Base-by-base conservation (phyloP, 2,329 filamentous ascomycete genomes). In the Colletotrichum tamarilloi region DNA sequence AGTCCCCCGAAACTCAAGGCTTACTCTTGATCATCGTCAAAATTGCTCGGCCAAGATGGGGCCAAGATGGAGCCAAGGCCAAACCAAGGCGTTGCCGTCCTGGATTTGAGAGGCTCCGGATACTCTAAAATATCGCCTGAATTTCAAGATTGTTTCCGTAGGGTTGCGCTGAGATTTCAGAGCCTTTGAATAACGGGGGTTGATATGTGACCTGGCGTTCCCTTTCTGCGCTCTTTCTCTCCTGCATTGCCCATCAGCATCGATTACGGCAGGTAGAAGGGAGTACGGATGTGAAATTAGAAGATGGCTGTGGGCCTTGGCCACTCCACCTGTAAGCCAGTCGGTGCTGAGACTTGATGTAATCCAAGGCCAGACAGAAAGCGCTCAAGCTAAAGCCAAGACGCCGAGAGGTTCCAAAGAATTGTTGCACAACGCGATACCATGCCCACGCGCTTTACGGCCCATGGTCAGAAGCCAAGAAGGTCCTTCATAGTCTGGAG, bases 321-420 rank as follows among this genome's bases (percentile, higher is more conserved):
- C 67, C 67, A 49, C 49, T n/a, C 24, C 70, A 56, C 55, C 59
- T 38, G 38, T 62, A 30, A 26, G 30, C 53, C 30, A 28, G n/a
- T 70, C 60, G 70, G 60, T 60, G 60, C 70, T 46, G 67, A 65
- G 60, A 62, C 67, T 69, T 66, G 67, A 73, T 73, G 70, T 70
- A 73, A 73, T 73, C 70, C 67, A 73, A 70, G 67, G 63, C 62
- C 52, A 38, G 32, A 38, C 35, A 56, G 59, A 66, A 69, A 58
- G 19, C 49, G 60, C 49, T 57, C 60, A 35, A 60, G 70, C 70
- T 73, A 67, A 66, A 26, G 57, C 67, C 70, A 70, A 70, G 70
- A 62, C 46, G 60, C 67, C 70, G 35, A 73, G 70, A 70, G 60
- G 70, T 66, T 65, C 52, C 67, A 22, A 72, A 65, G 56, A 32